A percentile compares a stretch with the other conserved stretches of the same genome.
Conservation (phyloP, 495 filamentous ascomycete species). For the Trypethelium eluteriae region DNA sequence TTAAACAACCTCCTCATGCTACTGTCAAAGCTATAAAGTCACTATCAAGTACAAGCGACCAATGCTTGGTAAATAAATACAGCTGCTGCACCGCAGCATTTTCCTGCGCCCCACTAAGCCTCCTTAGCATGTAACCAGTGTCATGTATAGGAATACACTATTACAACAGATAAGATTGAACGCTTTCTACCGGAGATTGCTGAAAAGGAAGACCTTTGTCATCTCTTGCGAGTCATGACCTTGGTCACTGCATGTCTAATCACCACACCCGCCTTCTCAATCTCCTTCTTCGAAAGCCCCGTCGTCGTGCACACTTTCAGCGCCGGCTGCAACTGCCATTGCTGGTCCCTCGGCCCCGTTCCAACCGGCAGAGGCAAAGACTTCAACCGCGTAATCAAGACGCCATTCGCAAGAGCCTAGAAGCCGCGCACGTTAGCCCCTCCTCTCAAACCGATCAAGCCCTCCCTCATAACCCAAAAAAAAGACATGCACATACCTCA, state of each 20-base stretch:
- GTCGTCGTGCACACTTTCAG: constrained; percentile 86
- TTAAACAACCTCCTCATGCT: no score
- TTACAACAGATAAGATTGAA: neutral
- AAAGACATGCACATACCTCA: constrained; percentile 54
- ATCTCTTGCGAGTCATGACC: constrained; percentile 56
- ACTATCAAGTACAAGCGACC: no score
- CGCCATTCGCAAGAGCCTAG: constrained; percentile 70
- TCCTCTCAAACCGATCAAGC: neutral
- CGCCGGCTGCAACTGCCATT: constrained; percentile 59
- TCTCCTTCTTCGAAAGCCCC: constrained; percentile 84
- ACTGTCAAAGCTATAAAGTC: no score
- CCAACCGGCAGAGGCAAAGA: constrained; percentile 55
- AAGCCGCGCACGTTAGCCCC: neutral
- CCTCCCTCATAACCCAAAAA: neutral
- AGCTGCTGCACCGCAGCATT: neutral
- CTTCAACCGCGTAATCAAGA: constrained; percentile 81
- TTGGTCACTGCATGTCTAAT: constrained; percentile 93
- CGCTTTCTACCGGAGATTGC: neutral
- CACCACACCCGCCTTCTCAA: constrained; percentile 80
- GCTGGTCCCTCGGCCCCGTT: constrained; percentile 52
- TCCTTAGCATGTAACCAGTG: neutral
- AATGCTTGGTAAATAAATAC: neutral
- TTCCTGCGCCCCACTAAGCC: neutral
- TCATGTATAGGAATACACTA: neutral
- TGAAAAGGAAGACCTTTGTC: constrained; percentile 11